Conservation (phyloP, 2,329 filamentous ascomycete species). For the Coniochaeta ligniaria region DNA sequence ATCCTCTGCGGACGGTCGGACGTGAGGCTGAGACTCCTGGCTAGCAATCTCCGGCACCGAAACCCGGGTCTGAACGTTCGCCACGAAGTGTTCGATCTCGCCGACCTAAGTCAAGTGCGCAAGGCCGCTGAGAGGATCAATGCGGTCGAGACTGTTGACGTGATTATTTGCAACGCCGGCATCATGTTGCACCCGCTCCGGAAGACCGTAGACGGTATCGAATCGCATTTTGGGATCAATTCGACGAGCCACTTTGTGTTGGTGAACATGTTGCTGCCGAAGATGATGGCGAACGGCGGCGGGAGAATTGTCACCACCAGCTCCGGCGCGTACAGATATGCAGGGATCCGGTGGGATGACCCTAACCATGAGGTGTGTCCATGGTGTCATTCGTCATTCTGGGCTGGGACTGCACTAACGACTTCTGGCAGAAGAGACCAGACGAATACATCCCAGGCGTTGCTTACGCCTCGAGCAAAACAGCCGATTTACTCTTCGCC, state of each 20-base stretch:
- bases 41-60: not conserved
- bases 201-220: not conserved
- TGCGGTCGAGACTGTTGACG: not conserved
- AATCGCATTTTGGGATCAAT: not conserved
- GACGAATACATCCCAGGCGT: not conserved
- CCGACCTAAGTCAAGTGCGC: not conserved
- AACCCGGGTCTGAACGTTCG: not conserved
- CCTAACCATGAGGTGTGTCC: not conserved
- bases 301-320: not conserved
- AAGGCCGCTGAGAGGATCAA: not conserved
- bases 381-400: not conserved
- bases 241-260: not conserved
- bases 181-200: conserved; percentile 2
- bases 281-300: conserved; percentile 1
- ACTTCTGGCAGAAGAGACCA: not conserved
- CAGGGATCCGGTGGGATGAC: not conserved
- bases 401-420: not conserved
- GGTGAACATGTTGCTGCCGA: conserved; percentile 2
- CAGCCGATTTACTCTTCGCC: not conserved
- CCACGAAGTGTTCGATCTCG: conserved; percentile 1
- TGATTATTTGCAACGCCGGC: conserved; percentile 1
- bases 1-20: conserved; percentile 1
- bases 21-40: not conserved
- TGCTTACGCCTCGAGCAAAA: conserved; percentile 1
- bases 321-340: not conserved